Evolutionary conservation across 352 stramenopile species (phyloP).

Genomic region (Pythium folliculosum): DNA sequence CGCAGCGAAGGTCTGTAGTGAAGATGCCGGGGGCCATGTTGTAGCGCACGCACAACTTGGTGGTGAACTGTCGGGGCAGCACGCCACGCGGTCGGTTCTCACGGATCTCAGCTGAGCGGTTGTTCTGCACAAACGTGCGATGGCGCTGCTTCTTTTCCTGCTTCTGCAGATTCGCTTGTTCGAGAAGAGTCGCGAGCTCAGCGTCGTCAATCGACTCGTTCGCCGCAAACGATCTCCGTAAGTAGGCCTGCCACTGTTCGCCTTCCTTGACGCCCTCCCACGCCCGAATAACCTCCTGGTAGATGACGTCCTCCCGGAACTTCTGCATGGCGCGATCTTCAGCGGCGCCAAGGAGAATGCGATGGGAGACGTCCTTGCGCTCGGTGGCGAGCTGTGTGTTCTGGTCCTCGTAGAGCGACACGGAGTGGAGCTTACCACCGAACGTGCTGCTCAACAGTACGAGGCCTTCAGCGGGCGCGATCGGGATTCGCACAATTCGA

Average conservation of each 20-base stretch:
- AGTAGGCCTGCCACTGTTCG: constrained; percentile 59
- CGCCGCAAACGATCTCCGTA: constrained; percentile 55
- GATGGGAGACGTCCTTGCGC: constrained; percentile 54
- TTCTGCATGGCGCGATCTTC: constrained; percentile 59
- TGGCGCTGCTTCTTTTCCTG: constrained; percentile 46
- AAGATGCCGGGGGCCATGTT: constrained; percentile 72
- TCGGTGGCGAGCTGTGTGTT: constrained; percentile 67
- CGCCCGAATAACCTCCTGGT: constrained; percentile 56
- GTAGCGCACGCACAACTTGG: constrained; percentile 76
- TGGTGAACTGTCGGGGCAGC: constrained; percentile 76
- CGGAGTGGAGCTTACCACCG: constrained; percentile 74
- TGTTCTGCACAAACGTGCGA: constrained; percentile 50
- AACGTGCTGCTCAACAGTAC: constrained; percentile 85
- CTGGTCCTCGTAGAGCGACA: constrained; percentile 69
- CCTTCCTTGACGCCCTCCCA: constrained; percentile 55
- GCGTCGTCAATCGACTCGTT: constrained; percentile 51
- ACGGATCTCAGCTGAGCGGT: constrained; percentile 41
- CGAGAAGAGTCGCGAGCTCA: constrained; percentile 40
- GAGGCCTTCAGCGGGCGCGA: constrained; percentile 87
- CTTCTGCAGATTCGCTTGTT: constrained; percentile 38
- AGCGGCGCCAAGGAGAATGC: constrained; percentile 45
- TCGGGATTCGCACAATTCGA: constrained; percentile 82
- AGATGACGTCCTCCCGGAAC: constrained; percentile 78
- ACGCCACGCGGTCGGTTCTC: constrained; percentile 48
- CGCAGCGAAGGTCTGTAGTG: constrained; percentile 64